Evolutionary conservation across 306 rosid species (phyloP).

Genomic region (Prunus mongolica): DNA sequence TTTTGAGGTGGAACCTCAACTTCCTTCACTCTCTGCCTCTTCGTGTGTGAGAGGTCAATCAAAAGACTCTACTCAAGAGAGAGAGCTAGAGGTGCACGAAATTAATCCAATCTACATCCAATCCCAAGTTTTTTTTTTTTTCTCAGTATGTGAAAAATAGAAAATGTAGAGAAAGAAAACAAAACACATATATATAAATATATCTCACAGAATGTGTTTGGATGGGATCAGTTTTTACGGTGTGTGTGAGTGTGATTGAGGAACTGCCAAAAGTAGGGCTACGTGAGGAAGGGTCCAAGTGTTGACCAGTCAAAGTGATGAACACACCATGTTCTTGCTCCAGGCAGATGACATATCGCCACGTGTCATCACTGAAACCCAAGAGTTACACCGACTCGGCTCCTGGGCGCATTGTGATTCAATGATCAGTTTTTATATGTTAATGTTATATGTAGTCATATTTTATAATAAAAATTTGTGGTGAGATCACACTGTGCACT

Average conservation of each 20-base stretch:
- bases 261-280: slow-evolving; percentile 28
- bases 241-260: background rate
- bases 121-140: slow-evolving; percentile 31
- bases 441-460: background rate
- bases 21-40: background rate
- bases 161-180: background rate
- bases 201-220: background rate
- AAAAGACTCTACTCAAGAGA: background rate
- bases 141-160: background rate
- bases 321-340: slow-evolving; percentile 8
- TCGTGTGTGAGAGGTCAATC: background rate
- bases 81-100: background rate
- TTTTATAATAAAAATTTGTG: background rate
- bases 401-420: background rate
- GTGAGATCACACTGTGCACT: slow-evolving; percentile 2
- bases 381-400: slow-evolving; percentile 21
- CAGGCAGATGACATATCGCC: background rate
- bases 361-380: slow-evolving; percentile 8
- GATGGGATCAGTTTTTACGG: background rate
- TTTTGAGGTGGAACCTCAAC: too few relatives aligned
- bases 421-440: background rate
- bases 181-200: background rate
- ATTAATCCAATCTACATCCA: slow-evolving; percentile 20
- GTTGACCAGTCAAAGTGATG: slow-evolving; percentile 47
- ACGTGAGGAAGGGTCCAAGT: slow-evolving; percentile 19